Conservation (phyloP, 305 asterid genomes). For the Fraxinus floribunda region DNA sequence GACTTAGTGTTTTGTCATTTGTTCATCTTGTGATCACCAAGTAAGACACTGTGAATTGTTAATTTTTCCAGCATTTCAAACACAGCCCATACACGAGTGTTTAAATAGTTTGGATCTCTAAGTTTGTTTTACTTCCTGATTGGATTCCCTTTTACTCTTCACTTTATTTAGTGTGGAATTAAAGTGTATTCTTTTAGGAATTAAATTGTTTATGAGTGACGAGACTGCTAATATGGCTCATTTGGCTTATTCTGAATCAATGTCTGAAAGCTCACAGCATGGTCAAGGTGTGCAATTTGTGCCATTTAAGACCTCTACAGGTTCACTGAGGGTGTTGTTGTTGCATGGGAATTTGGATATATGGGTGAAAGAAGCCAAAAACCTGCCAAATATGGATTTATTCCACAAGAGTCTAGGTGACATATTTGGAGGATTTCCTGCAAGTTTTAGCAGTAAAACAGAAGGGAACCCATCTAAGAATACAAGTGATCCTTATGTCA, state of each 20-base stretch:
- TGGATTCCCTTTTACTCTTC: neutral
- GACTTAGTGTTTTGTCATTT: neutral
- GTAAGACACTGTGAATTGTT: neutral
- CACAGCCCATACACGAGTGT: neutral
- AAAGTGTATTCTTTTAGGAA: neutral
- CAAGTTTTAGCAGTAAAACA: conserved; percentile 27
- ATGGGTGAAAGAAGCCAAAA: conserved; percentile 62
- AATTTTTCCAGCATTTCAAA: neutral
- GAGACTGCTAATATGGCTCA: conserved; percentile 39
- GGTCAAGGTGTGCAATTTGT: conserved; percentile 54
- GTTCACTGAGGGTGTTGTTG: conserved; percentile 41
- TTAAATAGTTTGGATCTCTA: neutral
- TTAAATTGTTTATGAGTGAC: neutral
- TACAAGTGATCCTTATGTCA: conserved; percentile 91
- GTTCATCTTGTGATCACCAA: neutral
- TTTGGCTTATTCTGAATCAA: conserved; percentile 40
- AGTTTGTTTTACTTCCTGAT: neutral
- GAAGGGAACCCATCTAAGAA: conserved; percentile 33
- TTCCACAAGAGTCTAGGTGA: conserved; percentile 59
- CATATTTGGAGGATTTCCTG: conserved; percentile 40
- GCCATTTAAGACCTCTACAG: conserved; percentile 52
- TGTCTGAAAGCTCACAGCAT: conserved; percentile 50
- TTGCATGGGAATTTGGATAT: conserved; percentile 83
- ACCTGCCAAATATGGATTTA: conserved; percentile 77
- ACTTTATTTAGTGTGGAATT: neutral